Evolutionary conservation across 805 yeast species (phyloP).

Genomic region (Zygosaccharomyces pseudorouxii): DNA sequence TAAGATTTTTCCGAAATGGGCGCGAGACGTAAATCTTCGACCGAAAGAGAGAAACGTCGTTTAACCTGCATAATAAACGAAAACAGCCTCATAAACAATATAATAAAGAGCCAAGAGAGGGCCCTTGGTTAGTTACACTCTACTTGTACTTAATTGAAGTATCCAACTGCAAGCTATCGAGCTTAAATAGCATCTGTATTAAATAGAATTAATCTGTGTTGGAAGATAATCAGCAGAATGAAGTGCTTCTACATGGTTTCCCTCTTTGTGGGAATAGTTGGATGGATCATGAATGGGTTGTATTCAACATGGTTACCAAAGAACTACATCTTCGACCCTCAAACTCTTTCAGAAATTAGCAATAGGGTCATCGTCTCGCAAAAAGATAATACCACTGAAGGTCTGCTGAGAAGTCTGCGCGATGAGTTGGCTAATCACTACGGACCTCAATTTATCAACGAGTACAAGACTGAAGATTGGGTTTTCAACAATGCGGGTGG

Average conservation of each 20-base stretch:
- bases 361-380: conserved; percentile 49
- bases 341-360: conserved; percentile 53
- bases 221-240: conserved; percentile 13
- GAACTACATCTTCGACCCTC: conserved; percentile 66
- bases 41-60: background rate
- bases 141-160: too few relatives aligned
- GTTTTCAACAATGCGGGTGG: conserved; percentile 97
- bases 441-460: conserved; percentile 68
- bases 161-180: too few relatives aligned
- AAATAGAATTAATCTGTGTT: background rate
- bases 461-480: conserved; percentile 77
- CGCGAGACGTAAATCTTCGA: conserved; percentile 3
- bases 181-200: too few relatives aligned
- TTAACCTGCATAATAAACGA: background rate
- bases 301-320: conserved; percentile 65
- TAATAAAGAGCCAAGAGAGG: too few relatives aligned
- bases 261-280: conserved; percentile 18
- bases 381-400: conserved; percentile 45
- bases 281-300: conserved; percentile 29
- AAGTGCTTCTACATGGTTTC: conserved; percentile 19
- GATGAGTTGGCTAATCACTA: conserved; percentile 55
- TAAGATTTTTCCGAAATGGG: conserved; percentile 3
- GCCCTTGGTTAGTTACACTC: too few relatives aligned
- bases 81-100: background rate
- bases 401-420: conserved; percentile 58